Conservation (phyloP, 2,329 filamentous ascomycete genomes). For the Claviceps cyperi region DNA sequence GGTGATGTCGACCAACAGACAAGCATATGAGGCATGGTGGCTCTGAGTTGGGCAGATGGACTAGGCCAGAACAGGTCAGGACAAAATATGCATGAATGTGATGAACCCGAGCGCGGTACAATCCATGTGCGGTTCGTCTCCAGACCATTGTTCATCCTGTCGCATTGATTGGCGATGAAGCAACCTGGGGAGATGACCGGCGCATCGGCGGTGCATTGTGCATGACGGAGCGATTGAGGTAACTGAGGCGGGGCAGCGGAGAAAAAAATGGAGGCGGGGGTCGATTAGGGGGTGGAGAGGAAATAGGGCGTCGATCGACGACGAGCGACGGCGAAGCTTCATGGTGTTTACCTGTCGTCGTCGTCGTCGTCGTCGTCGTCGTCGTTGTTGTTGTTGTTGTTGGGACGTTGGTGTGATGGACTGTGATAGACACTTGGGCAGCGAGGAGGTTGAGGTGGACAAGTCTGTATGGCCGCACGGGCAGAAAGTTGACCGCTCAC, state of each 20-base stretch:
- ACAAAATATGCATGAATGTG: neutral
- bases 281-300: neutral
- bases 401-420: no score
- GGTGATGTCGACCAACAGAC: neutral
- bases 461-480: no score
- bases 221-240: neutral
- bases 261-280: neutral
- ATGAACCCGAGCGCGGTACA: neutral
- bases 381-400: neutral
- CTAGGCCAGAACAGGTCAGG: neutral
- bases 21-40: neutral
- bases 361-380: neutral
- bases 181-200: no score
- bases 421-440: no score
- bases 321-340: neutral
- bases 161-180: no score
- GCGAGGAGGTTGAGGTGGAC: no score
- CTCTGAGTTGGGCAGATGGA: neutral
- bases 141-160: neutral
- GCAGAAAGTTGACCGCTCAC: neutral
- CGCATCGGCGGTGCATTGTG: neutral
- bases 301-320: neutral
- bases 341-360: neutral
- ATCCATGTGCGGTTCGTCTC: neutral
- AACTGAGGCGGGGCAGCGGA: neutral